Evolutionary conservation across 2,329 filamentous ascomycete species (phyloP), one percentile per base, ranked within the genome.

Genomic region (Hysterium pulicare): DNA sequence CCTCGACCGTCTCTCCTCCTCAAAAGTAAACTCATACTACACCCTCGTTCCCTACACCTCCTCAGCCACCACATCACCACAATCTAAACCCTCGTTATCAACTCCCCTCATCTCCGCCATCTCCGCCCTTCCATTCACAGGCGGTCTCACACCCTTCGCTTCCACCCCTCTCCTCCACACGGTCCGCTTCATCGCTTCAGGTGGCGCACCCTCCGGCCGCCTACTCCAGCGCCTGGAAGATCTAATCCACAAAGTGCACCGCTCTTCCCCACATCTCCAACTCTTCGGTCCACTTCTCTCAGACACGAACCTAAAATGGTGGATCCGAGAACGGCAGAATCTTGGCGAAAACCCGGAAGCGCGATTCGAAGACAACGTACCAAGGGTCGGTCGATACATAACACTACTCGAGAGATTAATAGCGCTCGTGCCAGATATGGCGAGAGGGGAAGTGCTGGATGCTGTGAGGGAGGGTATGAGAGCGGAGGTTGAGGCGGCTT

Each of bases 141-240:
- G 59, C 13, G 61, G 59, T 11, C 51, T 62, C 15, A 30, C 47
- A 0, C 55, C 61, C 2, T 50, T 64, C 8, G 57, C 59, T 0
- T 53, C 58, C 1, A 17, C 33, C 1, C 49, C 59, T 0, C 28
- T 66, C 6, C 53, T 63, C 38, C 40, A 49, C 6, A 54, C 57
- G 1, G 24, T 60, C 2, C 49, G 44, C 2, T 64, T 64, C 46
- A 45, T 63, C 24, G 41, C 60, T 10, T 55, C 55, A 1, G 60
- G 46, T 4, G 57, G 60, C 5, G 48, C 61, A 2, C 42, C 51
- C 0, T 48, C 57, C 1, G 61, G 48, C 7, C 58, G 58, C 5
- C 53, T 66, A 2, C 55, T 65, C n/a, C 60, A 62, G 40, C 59
- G 61, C 22, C 47, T 66, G 5, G 62, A 66, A 44, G 54, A 48